Percentiles rank a stretch among this genome's conserved stretches.
Evolutionary conservation across 2,329 filamentous ascomycete genomes (phyloP).

Genomic region (Knoxdaviesia capensis): DNA sequence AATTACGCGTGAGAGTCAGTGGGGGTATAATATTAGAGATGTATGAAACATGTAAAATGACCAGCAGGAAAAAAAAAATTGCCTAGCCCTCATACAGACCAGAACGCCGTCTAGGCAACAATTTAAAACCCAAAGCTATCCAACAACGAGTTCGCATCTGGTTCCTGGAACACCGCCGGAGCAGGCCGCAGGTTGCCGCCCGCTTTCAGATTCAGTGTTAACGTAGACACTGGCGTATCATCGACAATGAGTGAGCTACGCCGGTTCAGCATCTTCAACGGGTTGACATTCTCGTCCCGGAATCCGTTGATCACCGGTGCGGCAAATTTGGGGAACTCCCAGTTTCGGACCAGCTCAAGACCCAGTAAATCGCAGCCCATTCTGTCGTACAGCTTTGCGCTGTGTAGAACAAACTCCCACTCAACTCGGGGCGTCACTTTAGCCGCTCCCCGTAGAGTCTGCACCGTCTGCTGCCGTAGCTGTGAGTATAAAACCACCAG

Average conservation of each 20-base stretch:
- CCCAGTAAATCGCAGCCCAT: conserved; percentile 91
- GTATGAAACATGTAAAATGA: neutral
- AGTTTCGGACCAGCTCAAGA: conserved; percentile 63
- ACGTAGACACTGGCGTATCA: conserved; percentile 35
- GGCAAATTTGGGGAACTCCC: conserved; percentile 51
- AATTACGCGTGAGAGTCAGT: too few species aligned
- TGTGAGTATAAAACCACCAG: conserved; percentile 75
- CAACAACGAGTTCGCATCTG: conserved; percentile 70
- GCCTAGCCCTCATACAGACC: neutral
- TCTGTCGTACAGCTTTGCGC: conserved; percentile 62
- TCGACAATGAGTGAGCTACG: conserved; percentile 64
- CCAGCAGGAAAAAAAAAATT: neutral
- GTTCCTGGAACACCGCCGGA: conserved; percentile 73
- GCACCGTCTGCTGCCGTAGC: conserved; percentile 59
- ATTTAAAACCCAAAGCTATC: conserved; percentile 79
- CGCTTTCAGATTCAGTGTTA: conserved; percentile 20
- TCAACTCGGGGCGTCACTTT: conserved; percentile 62
- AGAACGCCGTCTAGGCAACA: neutral
- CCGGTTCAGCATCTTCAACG: conserved; percentile 46
- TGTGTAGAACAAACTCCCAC: conserved; percentile 79
- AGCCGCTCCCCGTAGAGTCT: conserved; percentile 69
- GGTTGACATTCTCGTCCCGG: conserved; percentile 32
- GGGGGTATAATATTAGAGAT: too few species aligned
- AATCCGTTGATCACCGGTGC: conserved; percentile 12
- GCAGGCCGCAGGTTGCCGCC: conserved; percentile 28